Evolutionary conservation across 768 basidiomycete species (phyloP), one percentile per base, ranked within the genome.

Genomic region (Trametes gibbosa): DNA sequence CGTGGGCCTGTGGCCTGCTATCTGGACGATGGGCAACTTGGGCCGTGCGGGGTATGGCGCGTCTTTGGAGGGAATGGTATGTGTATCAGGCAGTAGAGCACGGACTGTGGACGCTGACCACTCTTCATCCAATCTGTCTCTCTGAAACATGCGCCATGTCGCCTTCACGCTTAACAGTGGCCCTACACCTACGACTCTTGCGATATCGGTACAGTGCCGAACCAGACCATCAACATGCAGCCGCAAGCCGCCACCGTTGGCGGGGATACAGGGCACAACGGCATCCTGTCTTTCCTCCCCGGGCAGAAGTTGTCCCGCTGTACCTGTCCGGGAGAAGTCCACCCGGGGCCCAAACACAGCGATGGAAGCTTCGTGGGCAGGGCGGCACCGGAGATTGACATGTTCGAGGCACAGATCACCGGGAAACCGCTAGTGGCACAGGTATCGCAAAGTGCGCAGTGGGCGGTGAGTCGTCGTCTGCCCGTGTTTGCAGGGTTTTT

Each of bases 11-110:
- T 92, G 90, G 90, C 90, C 90, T 47, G 89, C 89, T 50, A 74
- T 91, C 3, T 89, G 89, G 88, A 77, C 85, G 1, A 86, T 91
- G 86, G 88, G 86, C 23, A 89, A 96, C 68, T 74, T 97, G 27
- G 89, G 94, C 48, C 81, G 94, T 42, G 92, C 91, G 17, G 92
- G 94, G 25, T 95, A 90, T 72, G 94, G 94, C 59, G 94, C 91
- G 50, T 80, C 84, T 60, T 78, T 92, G 4, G 92, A 96, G 50
- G 93, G 94, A 58, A 80, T 86, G 79, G 86, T 89, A 69, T 19
- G 84, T 58, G 63, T 2, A 54, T 57, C 34, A 29, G 51, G 25
- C 39, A 52, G 19, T 34, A 50, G 37, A 25, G n/a, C n/a, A 49
- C 24, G 16, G 16, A 29, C 56, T 19, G 27, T 16, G n/a, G 10